A percentile compares a stretch with the other conserved stretches of the same genome.
phyloP scores from a whole-genome alignment of 768 basidiomycete genomes.

The Serpula lacrymans region DNA sequence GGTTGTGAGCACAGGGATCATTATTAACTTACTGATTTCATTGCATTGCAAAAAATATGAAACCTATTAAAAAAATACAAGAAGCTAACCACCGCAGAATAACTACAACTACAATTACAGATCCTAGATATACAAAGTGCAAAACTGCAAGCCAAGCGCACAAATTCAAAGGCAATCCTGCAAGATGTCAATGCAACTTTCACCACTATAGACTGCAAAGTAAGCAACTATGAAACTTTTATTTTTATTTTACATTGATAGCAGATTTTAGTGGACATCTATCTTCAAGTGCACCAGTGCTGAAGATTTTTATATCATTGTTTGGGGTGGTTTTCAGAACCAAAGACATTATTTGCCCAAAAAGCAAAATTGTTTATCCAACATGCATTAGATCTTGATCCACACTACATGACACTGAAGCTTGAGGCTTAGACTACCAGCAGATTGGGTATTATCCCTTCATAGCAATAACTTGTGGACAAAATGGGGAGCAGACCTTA shows the following conservation, averaged over 20 bases:
- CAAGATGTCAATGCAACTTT: slow-evolving; percentile 1
- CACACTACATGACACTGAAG: no score
- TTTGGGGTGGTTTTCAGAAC: background rate
- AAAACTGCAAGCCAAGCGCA: background rate
- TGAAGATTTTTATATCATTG: background rate
- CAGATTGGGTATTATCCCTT: no score
- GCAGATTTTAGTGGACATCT: background rate
- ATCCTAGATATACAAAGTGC: background rate
- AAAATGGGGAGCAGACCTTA: no score
- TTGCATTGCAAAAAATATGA: background rate
- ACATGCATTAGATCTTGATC: no score
- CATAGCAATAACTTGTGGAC: no score
- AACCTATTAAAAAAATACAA: background rate
- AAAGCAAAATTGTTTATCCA: background rate
- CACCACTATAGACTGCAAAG: background rate
- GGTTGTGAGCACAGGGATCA: background rate
- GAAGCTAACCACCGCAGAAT: background rate
- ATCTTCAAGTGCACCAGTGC: background rate
- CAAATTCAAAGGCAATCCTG: background rate
- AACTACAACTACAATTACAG: background rate
- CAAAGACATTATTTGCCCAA: background rate
- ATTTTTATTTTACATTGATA: background rate
- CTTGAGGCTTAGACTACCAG: no score
- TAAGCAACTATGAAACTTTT: background rate
- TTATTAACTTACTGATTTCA: background rate